These are phyloP conservation scores for Aspergillus persii DNA, from an alignment of 2,329 filamentous ascomycete genomes.

Conservation along the genomic window DNA sequence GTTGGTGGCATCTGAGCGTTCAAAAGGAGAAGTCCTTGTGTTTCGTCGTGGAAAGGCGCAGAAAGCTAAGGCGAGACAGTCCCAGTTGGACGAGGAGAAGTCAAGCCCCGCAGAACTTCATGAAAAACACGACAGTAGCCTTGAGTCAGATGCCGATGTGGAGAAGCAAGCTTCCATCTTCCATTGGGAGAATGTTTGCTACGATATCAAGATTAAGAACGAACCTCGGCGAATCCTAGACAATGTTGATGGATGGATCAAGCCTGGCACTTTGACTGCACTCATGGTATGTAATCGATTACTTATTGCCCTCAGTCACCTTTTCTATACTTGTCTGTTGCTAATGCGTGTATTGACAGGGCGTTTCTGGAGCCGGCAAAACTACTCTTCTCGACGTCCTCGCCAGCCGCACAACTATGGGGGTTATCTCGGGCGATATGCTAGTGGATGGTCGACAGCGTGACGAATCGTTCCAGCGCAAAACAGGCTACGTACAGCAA, in stretches of 20 bases:
- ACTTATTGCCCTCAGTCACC: not conserved
- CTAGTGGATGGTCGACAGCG: conserved; percentile 68
- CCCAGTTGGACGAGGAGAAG: conserved; percentile 6
- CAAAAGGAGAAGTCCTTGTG: conserved; percentile 71
- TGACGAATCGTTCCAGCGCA: conserved; percentile 46
- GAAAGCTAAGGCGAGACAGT: not conserved
- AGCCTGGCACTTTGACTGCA: conserved; percentile 51
- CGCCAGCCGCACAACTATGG: conserved; percentile 77
- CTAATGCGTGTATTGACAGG: conserved; percentile 25
- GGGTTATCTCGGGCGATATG: conserved; percentile 81
- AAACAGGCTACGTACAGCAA: conserved; percentile 48
- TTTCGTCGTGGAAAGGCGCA: conserved; percentile 57
- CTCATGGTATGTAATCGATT: conserved; percentile 46
- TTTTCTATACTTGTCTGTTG: not conserved
- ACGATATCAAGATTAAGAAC: conserved; percentile 72
- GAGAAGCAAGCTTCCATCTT: conserved; percentile 68
- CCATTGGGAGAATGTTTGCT: conserved; percentile 79
- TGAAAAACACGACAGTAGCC: not conserved
- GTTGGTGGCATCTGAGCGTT: conserved; percentile 59
- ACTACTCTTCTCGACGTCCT: conserved; percentile 82
- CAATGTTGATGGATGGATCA: conserved; percentile 51
- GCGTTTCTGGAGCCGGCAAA: conserved; percentile 83
- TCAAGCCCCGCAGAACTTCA: conserved; percentile 21
- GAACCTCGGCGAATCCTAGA: conserved; percentile 61
- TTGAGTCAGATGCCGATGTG: not conserved